phyloP scores from a whole-genome alignment of 129 eudicot species.

The Escallonia herrerae region DNA sequence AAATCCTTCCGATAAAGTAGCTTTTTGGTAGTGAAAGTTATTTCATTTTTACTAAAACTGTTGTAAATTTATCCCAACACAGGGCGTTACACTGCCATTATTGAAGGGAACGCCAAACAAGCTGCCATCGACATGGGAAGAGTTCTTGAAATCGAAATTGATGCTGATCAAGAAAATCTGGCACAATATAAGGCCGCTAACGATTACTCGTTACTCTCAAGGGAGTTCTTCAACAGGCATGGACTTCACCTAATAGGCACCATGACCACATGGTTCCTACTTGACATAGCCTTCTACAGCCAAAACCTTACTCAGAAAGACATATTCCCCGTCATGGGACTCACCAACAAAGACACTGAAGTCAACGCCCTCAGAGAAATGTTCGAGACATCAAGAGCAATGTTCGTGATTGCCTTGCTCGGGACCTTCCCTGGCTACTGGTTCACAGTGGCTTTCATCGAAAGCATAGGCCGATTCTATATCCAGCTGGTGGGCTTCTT shows the following conservation, averaged over 20 bases:
- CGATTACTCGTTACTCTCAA: conserved; percentile 32
- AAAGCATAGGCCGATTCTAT: conserved; percentile 43
- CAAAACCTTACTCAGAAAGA: conserved; percentile 61
- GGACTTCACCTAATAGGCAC: conserved; percentile 54
- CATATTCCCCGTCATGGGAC: conserved; percentile 44
- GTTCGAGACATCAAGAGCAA: conserved; percentile 53
- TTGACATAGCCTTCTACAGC: conserved; percentile 58
- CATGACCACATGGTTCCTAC: conserved; percentile 44
- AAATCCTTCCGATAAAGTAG: no score
- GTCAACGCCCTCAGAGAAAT: conserved; percentile 46
- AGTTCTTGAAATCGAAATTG: conserved; percentile 47
- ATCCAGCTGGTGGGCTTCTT: conserved; percentile 53
- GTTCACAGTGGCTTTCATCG: conserved; percentile 64
- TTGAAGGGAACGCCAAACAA: conserved; percentile 51
- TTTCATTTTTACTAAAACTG: no score
- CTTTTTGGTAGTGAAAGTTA: no score
- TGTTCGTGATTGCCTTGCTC: conserved; percentile 41
- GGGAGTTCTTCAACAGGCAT: conserved; percentile 36
- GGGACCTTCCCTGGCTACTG: conserved; percentile 69
- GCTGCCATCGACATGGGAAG: conserved; percentile 61
- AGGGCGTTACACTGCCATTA: conserved; percentile 55
- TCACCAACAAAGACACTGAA: conserved; percentile 8
- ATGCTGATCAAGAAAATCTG: conserved; percentile 34
- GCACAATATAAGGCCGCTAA: conserved; percentile 33
- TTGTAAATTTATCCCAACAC: no score